Evolutionary conservation across 2,329 filamentous ascomycete species (phyloP), one percentile per base, ranked within the genome.

Genomic region (Diaporthe sp.): DNA sequence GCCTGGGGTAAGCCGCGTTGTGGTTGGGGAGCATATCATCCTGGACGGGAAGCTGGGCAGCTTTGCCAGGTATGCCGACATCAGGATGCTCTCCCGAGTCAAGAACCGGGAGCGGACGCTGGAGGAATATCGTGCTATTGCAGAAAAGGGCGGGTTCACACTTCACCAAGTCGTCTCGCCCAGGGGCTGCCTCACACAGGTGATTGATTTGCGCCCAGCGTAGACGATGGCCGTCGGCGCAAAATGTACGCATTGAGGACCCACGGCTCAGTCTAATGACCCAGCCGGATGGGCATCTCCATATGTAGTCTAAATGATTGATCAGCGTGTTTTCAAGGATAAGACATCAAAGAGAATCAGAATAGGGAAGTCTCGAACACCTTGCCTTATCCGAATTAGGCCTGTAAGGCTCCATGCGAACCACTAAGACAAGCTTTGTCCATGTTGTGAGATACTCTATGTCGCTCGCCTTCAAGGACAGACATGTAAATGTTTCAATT

Each of bases 21-120:
- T 67, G 28, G 30, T 67, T 10, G 61, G 61, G 12, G 61, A 67
- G 61, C 61, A 67, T 4, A 67, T 67, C n/a, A 19, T 52, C 17
- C 61, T 52, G 13, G 45, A 38, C 1, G 30, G 61, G 45, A 67
- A 52, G 64, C 45, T 38, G 30, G 45, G 64, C 30, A 67, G 30
- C 45, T 67, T 52, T 13, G 64, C 30, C 1, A 52, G 45, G 30
- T 52, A 67, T 22, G 64, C 61, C 4, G 45, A 67, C 25, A 67
- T 67, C 42, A 67, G 45, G 45, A 67, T 52, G 64, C 45, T 52
- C 0, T 67, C 64, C 7, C 45, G 64, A 30, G 45, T 52, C 9
- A 67, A 28, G 33, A 52, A 67, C n/a, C 13, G 61, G 45, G 45
- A 52, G 22, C 13, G 61, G 3, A 67, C 61, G 42, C n/a, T 52